Evolutionary conservation across 2,329 filamentous ascomycete species (phyloP), one percentile per base, ranked within the genome.

Genomic region (Colletotrichum limetticola): DNA sequence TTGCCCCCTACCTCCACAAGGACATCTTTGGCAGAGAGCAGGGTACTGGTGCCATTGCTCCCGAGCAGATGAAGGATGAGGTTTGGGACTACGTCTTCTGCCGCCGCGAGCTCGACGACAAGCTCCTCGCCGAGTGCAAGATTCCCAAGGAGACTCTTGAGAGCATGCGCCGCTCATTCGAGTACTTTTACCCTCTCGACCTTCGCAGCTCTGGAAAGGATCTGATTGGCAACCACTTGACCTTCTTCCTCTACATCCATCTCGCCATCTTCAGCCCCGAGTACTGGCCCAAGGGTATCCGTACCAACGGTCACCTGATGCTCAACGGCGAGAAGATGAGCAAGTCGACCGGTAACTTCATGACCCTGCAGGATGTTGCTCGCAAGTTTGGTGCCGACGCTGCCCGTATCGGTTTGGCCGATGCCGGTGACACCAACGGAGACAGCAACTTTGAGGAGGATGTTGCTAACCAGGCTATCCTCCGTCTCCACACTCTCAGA

Each of bases 281-380:
- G 82, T 97, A 95, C 86, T 98, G 96, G 95, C 97, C 97, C 12
- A 90, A 89, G 64, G 92, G 92, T 75, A 89, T 98, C 76, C 93
- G 97, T 76, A 92, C 94, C 75, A 99, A 99, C 80, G 97, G 97
- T 1, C 96, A 98, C 84, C 85, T 98, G 79, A 91, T 97, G 83
- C 88, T 99, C 76, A 99, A 99, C 82, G 96, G 96, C 62, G 94
- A 98, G 82, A 99, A 99, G 90, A 99, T 99, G 97, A 93, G 92
- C 69, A 99, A 99, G 87, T 96, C 93, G 66, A 98, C 95, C 0
- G 97, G 97, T 75, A 99, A 98, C 86, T 99, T 99, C 87, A 88
- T 99, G 82, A 98, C 97, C 12, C 87, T 98, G 65, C 90, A 92
- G 66, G 94, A 98, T 75, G 90, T 95, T 35, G 93, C 96, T 16